These are phyloP conservation scores for Apocynum venetum DNA, from an alignment of 257 asterid species.

Conservation along the genomic window DNA sequence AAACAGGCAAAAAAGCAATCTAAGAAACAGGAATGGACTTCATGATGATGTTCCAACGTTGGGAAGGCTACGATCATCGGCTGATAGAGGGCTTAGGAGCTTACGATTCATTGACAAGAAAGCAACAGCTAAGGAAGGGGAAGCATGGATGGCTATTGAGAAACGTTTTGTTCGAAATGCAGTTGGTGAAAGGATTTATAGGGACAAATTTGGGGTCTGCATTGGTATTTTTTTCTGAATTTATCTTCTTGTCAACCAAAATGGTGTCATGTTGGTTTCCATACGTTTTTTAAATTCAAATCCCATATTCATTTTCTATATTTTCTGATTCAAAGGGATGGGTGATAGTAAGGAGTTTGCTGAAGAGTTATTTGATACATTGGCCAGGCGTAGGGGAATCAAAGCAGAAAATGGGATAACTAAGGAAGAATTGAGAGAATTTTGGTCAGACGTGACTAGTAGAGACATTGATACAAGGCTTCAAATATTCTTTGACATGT, in stretches of 20 bases:
- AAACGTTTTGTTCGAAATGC: conserved; percentile 48
- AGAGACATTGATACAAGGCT: conserved; percentile 71
- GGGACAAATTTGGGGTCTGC: conserved; percentile 83
- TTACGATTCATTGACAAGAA: conserved; percentile 74
- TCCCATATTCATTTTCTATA: background rate
- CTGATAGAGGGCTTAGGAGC: conserved; percentile 57
- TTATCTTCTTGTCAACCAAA: background rate
- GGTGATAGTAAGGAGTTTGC: conserved; percentile 90
- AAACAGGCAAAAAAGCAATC: background rate
- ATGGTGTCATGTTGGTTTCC: background rate
- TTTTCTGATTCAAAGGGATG: conserved; percentile 54
- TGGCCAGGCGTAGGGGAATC: conserved; percentile 66
- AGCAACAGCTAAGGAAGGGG: conserved; percentile 74
- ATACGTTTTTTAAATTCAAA: background rate
- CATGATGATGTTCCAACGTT: conserved; percentile 25
- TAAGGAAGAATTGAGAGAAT: conserved; percentile 37
- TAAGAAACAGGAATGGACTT: conserved; percentile 22
- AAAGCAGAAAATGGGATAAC: conserved; percentile 51
- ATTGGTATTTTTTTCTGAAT: conserved; percentile 47
- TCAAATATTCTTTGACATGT: conserved; percentile 94
- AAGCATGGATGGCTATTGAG: conserved; percentile 66
- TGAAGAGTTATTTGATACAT: conserved; percentile 65
- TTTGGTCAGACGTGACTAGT: conserved; percentile 82
- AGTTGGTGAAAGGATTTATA: conserved; percentile 46
- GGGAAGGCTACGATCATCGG: conserved; percentile 57